Base-by-base conservation (phyloP, 1,139 yeast genomes). In the Suhomyces bokatorum region DNA sequence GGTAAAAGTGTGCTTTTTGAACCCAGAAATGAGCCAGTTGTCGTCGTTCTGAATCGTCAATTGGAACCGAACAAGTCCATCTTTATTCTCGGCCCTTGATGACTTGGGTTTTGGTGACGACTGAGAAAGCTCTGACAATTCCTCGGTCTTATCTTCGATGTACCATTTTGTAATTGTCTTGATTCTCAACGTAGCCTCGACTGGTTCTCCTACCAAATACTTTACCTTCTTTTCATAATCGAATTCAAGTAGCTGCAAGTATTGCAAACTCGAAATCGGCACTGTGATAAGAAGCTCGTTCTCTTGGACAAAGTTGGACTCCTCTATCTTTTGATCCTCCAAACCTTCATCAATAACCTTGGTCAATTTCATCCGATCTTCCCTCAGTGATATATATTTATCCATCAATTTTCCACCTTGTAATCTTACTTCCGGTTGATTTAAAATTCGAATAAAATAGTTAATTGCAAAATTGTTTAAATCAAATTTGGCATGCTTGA, bases 11-110 rank as follows among this genome's bases (percentile, higher is more conserved):
- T 80, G 78, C 50, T 66, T 70, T 47, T 77, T 77, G 50, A 77
- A 70, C 1, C 96, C 96, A 1, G 88, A 79, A 7, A 87, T 63
- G 6, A 86, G 64, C 96, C 96, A 87, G 40, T 75, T 77, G 20
- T 73, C 78, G 45, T 73, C 78, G 37, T 64, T 67, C 20, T 57
- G 60, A 11, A 73, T 40, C 3, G 52, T 47, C 4, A 69, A 41
- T 48, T 69, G 75, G 45, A 68, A 70, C 14, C 32, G 35, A 11
- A 27, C 38, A 13, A 11, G 11, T 13, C 13, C 15, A 14, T 35
- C 32, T 10, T 34, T 32, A 11, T 6, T 15, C 14, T 27, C 32
- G 14, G 34, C 27, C 6, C 6, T 11, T 6, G 20, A 24, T 17
- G 11, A 26, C 12, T 17, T 22, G 6, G 20, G 17, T 41, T 49